A percentile compares a stretch with the other conserved stretches of the same genome.
phyloP scores from a whole-genome alignment of 1,284 basidiomycete genomes.

The Sphagnurus paluster region DNA sequence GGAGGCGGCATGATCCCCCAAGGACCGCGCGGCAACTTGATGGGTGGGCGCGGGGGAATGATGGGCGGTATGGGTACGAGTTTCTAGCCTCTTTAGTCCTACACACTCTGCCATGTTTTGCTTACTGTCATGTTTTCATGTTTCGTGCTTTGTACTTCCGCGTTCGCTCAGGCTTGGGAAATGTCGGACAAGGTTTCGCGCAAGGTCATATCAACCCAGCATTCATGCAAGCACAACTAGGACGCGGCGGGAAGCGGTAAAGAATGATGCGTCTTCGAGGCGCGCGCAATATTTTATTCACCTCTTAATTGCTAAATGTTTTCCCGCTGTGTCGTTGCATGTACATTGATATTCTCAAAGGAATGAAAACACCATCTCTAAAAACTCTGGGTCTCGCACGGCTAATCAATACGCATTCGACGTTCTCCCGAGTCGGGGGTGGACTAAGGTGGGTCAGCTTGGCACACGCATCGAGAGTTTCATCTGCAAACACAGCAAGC shows the following conservation, averaged over 20 bases:
- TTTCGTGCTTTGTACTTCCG: constrained; percentile 33
- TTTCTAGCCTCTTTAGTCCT: constrained; percentile 47
- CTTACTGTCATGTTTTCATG: constrained; percentile 38
- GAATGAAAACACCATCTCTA: neutral
- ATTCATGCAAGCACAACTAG: constrained; percentile 53
- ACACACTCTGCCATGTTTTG: constrained; percentile 34
- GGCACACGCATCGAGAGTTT: too few species aligned
- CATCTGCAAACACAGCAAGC: too few species aligned
- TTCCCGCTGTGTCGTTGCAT: neutral
- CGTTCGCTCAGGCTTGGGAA: constrained; percentile 44
- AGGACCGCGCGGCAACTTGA: constrained; percentile 59
- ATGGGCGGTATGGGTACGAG: constrained; percentile 74
- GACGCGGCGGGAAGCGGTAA: constrained; percentile 48
- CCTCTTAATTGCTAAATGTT: neutral
- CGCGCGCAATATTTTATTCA: constrained; percentile 1
- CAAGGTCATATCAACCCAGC: constrained; percentile 73
- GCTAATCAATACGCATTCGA: too few species aligned
- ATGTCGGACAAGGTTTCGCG: constrained; percentile 44
- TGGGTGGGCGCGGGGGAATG: constrained; percentile 55
- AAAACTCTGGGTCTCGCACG: neutral
- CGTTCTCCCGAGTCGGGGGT: too few species aligned
- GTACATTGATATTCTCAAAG: constrained; percentile 2
- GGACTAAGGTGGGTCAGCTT: too few species aligned
- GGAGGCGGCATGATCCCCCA: constrained; percentile 64
- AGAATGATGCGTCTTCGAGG: constrained; percentile 3